Evolutionary conservation across 768 basidiomycete species (phyloP).

Genomic region (Mycena floridula): DNA sequence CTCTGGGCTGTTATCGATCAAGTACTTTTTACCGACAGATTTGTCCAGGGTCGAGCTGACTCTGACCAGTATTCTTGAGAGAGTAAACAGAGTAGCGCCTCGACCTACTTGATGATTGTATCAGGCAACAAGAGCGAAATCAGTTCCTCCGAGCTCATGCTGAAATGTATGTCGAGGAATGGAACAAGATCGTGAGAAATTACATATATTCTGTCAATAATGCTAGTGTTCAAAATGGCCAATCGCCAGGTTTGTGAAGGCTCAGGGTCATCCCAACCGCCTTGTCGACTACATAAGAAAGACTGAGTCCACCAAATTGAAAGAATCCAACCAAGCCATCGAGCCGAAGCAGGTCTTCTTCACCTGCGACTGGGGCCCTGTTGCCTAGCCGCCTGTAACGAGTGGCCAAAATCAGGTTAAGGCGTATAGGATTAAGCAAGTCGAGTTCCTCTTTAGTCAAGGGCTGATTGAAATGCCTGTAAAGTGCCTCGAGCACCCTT

Average conservation of each 20-base stretch:
- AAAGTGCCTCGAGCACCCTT: neutral
- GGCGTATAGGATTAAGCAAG: neutral
- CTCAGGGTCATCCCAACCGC: no score
- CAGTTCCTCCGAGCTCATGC: no score
- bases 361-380: no score
- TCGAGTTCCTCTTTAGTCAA: neutral
- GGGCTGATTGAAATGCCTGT: neutral
- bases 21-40: constrained; percentile 60
- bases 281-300: no score
- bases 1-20: constrained; percentile 66
- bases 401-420: neutral
- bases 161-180: neutral
- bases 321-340: neutral
- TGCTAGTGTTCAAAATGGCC: neutral
- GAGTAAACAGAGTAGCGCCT: constrained; percentile 6
- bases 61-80: constrained; percentile 29
- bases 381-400: neutral
- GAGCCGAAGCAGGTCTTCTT: neutral
- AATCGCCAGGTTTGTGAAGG: no score
- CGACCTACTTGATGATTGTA: constrained; percentile 51
- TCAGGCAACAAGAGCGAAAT: no score
- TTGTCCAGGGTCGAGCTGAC: constrained; percentile 80
- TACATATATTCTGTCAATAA: neutral
- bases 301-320: neutral
- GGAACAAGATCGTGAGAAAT: neutral